Evolutionary conservation across 2,329 filamentous ascomycete species (phyloP).

Genomic region (Fulvia fulva): DNA sequence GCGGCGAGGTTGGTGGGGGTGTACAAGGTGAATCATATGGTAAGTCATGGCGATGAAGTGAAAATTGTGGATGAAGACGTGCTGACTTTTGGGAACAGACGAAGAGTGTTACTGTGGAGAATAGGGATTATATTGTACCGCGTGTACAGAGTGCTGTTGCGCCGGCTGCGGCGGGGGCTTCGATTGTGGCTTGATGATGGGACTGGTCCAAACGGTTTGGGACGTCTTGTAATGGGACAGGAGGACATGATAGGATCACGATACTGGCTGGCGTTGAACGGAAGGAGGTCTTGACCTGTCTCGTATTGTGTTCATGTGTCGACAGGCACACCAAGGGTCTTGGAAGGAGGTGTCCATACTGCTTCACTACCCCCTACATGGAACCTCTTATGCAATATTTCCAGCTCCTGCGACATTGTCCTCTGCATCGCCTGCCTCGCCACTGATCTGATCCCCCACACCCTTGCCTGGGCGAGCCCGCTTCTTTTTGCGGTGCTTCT

Average conservation of each 20-base stretch:
- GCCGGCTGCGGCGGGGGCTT: background rate
- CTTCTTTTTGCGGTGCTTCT: too few relatives aligned
- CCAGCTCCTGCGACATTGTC: too few relatives aligned
- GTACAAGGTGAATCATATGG: constrained; percentile 99
- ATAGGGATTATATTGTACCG: constrained; percentile 44
- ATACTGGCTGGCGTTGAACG: background rate
- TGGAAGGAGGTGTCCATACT: background rate
- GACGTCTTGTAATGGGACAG: too few relatives aligned
- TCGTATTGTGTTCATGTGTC: background rate
- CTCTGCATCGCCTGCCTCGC: too few relatives aligned
- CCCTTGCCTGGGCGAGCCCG: too few relatives aligned
- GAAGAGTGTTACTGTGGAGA: constrained; percentile 52
- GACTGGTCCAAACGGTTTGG: background rate
- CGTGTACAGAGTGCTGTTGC: constrained; percentile 8
- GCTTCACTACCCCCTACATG: background rate
- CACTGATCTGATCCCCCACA: too few relatives aligned
- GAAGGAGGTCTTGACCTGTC: background rate
- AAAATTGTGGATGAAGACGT: background rate
- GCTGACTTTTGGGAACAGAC: constrained; percentile 36
- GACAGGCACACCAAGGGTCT: background rate
- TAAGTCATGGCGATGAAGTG: constrained; percentile 32
- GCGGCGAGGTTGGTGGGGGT: constrained; percentile 93
- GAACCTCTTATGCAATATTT: too few relatives aligned
- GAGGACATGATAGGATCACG: background rate
- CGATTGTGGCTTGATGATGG: background rate